A percentile compares a stretch with the other conserved stretches of the same genome.
These are phyloP conservation scores for Arabidopsis lyrata DNA, from an alignment of 441 rosid species.

Conservation along the genomic window DNA sequence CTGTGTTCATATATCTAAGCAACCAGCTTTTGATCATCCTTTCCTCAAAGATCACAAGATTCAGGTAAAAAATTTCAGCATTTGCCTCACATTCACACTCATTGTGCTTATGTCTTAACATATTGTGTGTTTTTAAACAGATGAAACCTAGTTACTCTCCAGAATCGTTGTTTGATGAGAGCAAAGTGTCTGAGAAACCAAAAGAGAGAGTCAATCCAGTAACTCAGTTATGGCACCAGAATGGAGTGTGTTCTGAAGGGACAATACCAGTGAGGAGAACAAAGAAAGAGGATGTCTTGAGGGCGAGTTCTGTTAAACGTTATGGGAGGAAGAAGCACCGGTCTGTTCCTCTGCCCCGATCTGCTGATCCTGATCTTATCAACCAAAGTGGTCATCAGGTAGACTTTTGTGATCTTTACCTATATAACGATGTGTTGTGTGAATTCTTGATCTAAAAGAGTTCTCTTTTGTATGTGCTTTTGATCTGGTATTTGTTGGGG, in stretches of 20 bases:
- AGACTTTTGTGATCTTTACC: slow-evolving; percentile 17
- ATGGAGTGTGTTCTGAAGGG: slow-evolving; percentile 80
- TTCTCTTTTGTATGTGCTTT: slow-evolving; percentile 22
- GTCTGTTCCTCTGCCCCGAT: slow-evolving; percentile 76
- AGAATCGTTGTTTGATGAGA: slow-evolving; percentile 70
- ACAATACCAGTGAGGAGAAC: slow-evolving; percentile 93
- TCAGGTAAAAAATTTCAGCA: slow-evolving; percentile 58
- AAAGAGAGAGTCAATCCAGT: slow-evolving; percentile 59
- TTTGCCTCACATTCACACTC: slow-evolving; percentile 9
- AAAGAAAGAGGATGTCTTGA: slow-evolving; percentile 75
- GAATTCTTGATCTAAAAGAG: slow-evolving; percentile 18
- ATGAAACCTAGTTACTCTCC: slow-evolving; percentile 78
- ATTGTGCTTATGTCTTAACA: background rate
- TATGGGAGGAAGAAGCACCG: slow-evolving; percentile 83
- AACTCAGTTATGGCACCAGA: slow-evolving; percentile 81
- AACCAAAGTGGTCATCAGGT: slow-evolving; percentile 95
- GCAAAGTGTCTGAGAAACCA: slow-evolving; percentile 57
- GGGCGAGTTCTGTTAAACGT: slow-evolving; percentile 88
- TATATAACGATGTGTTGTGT: background rate
- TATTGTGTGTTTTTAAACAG: slow-evolving; percentile 46
- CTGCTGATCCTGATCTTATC: slow-evolving; percentile 77
- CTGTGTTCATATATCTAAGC: slow-evolving; percentile 83
- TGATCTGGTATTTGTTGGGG: slow-evolving; percentile 23
- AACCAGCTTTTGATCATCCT: slow-evolving; percentile 98
- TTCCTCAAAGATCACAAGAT: slow-evolving; percentile 96